Base-by-base conservation (phyloP, 192 early-diverging fungal genomes). In the Backusella tuberculispora region DNA sequence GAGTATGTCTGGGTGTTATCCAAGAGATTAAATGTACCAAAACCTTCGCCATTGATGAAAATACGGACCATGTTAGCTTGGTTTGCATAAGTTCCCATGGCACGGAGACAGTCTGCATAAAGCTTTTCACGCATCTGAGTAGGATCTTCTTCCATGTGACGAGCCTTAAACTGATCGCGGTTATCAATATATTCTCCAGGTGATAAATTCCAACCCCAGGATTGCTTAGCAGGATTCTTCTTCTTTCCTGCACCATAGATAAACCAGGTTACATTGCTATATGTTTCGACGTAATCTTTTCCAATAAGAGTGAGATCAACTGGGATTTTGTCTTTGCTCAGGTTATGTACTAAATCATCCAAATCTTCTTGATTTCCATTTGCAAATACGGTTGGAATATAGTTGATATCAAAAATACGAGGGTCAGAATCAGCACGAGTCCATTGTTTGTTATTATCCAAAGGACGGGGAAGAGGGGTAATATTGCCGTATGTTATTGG, bases 91-190 rank as follows among this genome's bases (percentile, higher is more conserved):
- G 74, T 78, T n/a, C 82, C 82, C 71, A 86, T 76, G 29, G 85
- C 80, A 67, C 77, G 78, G n/a, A 75, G 47, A 45, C 80, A 72
- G 76, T 86, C 85, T 42, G 85, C 85, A 53, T 83, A 86, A 13
- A 86, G 75, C 63, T 86, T 86, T 56, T 86, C 85, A 67, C 85
- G 82, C 40, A 86, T 83, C 70, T 86, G 85, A 38, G 85, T 86
- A 37, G 85, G 85, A 37, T 86, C 85, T 68, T 82, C 80, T 64
- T 86, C 85, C 78, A 82, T 81, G 37, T 86, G 83, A 43, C 85
- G 82, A 48, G 81, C 53, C 69, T 86, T 86, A 71, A 86, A 82
- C 34, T 67, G 82, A 63, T 68, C 73, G 14, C 85, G 82, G 14
- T 69, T 63, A 67, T 79, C 66, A 9, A 76, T 69, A 43, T 42